These are phyloP conservation scores for Umbelopsis sp. DNA, from an alignment of 371 early-diverging fungal species.

Conservation along the genomic window DNA sequence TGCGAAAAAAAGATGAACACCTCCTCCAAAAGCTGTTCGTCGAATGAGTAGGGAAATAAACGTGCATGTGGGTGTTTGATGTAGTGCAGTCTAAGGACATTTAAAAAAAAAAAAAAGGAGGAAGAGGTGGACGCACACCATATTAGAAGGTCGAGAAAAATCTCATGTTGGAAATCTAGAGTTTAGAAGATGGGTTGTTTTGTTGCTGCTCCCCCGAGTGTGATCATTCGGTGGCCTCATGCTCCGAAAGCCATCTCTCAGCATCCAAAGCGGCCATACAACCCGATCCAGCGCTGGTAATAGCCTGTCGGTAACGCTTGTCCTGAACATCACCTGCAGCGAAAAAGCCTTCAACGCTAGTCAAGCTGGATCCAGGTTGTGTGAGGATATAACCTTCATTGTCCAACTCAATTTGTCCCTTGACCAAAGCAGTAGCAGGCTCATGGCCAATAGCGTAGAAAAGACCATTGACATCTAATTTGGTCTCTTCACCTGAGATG, in stretches of 20 bases:
- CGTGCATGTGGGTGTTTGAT: no score
- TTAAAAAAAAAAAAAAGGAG: no score
- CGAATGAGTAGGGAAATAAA: no score
- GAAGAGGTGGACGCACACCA: no score
- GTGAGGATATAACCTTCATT: slow-evolving; percentile 82
- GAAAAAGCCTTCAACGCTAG: slow-evolving; percentile 86
- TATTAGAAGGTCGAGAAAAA: no score
- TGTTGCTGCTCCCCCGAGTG: slow-evolving; percentile 15
- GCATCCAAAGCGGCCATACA: slow-evolving; percentile 90
- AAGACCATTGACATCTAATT: slow-evolving; percentile 76
- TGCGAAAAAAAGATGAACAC: no score
- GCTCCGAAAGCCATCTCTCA: slow-evolving; percentile 66
- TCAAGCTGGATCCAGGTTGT: slow-evolving; percentile 70
- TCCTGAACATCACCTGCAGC: slow-evolving; percentile 96
- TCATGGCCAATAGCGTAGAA: slow-evolving; percentile 97
- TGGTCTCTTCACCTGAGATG: slow-evolving; percentile 57
- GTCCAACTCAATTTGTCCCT: slow-evolving; percentile 66
- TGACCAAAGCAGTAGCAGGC: slow-evolving; percentile 79
- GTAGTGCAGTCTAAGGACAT: no score
- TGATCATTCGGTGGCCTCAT: slow-evolving; percentile 26
- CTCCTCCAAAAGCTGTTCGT: no score
- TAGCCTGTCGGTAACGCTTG: slow-evolving; percentile 76
- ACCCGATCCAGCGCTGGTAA: slow-evolving; percentile 60
- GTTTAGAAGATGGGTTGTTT: neutral
- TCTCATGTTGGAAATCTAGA: neutral